Evolutionary conservation across 1,284 basidiomycete genomes (phyloP).

Genomic region (Leccinum pachyderme): DNA sequence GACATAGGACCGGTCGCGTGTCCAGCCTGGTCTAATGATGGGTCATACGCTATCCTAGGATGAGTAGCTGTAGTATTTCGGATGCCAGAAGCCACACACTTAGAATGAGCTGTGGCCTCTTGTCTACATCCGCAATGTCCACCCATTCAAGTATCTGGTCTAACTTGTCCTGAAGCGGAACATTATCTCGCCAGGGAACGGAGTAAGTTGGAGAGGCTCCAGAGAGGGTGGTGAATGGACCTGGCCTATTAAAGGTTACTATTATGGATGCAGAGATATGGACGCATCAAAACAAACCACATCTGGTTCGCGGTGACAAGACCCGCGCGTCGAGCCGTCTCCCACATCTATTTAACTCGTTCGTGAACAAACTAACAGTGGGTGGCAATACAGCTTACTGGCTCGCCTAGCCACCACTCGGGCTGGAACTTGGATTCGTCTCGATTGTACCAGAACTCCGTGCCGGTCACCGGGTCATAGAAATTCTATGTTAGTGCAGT

Average conservation of each 20-base stretch:
- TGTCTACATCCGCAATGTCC: conserved; percentile 61
- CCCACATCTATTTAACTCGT: conserved; percentile 70
- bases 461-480: conserved; percentile 66
- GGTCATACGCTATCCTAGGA: conserved; percentile 60
- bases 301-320: conserved; percentile 83
- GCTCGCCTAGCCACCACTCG: conserved; percentile 86
- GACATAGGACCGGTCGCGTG: conserved; percentile 78
- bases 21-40: conserved; percentile 78
- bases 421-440: conserved; percentile 61
- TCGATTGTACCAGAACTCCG: conserved; percentile 71
- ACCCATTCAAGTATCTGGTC: conserved; percentile 76
- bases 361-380: not conserved
- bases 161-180: conserved; percentile 62
- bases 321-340: conserved; percentile 73
- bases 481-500: conserved; percentile 60
- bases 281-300: conserved; percentile 58
- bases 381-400: conserved; percentile 47
- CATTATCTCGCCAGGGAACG: conserved; percentile 67
- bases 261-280: not conserved
- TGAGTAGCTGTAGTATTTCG: conserved; percentile 2
- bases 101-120: conserved; percentile 76
- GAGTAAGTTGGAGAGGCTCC: conserved; percentile 74
- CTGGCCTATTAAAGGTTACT: conserved; percentile 55
- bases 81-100: conserved; percentile 43
- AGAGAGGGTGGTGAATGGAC: conserved; percentile 66